A percentile compares a stretch with the other conserved stretches of the same genome.
phyloP scores from a whole-genome alignment of 1,284 basidiomycete species.

The Boletus semigastroideus region DNA sequence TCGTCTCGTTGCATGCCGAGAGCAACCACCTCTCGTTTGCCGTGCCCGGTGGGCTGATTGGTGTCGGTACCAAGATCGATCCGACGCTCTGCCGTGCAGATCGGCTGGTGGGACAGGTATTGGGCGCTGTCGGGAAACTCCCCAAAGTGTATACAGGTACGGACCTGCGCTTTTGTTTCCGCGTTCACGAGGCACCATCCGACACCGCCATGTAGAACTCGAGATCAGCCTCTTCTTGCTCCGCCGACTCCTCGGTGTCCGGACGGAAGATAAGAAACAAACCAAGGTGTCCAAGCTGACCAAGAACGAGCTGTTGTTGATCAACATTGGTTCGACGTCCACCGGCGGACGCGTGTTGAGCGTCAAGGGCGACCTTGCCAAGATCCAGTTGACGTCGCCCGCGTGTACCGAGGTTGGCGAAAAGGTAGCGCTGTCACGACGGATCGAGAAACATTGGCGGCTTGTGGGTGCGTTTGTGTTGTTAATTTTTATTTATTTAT shows the following conservation, averaged over 20 bases:
- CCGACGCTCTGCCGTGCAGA: conserved; percentile 97
- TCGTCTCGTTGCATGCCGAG: conserved; percentile 92
- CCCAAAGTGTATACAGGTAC: conserved; percentile 91
- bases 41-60: conserved; percentile 96
- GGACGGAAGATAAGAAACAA: conserved; percentile 98
- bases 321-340: conserved; percentile 94
- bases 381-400: conserved; percentile 88
- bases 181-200: background rate
- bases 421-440: conserved; percentile 89
- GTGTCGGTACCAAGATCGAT: conserved; percentile 96
- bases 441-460: conserved; percentile 98
- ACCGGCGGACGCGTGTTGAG: conserved; percentile 90
- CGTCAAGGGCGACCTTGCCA: conserved; percentile 91
- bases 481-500: background rate
- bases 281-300: conserved; percentile 93
- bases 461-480: conserved; percentile 62
- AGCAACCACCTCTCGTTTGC: conserved; percentile 94
- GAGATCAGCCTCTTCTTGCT: conserved; percentile 93
- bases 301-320: conserved; percentile 91
- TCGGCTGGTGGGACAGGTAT: conserved; percentile 93
- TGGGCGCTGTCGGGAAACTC: conserved; percentile 91
- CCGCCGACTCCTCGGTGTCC: conserved; percentile 94
- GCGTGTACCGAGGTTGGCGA: conserved; percentile 94
- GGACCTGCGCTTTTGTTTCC: conserved; percentile 18
- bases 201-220: conserved; percentile 52